Conservation (phyloP, 192 early-diverging fungal species). For the Coemansia brasiliensis region DNA sequence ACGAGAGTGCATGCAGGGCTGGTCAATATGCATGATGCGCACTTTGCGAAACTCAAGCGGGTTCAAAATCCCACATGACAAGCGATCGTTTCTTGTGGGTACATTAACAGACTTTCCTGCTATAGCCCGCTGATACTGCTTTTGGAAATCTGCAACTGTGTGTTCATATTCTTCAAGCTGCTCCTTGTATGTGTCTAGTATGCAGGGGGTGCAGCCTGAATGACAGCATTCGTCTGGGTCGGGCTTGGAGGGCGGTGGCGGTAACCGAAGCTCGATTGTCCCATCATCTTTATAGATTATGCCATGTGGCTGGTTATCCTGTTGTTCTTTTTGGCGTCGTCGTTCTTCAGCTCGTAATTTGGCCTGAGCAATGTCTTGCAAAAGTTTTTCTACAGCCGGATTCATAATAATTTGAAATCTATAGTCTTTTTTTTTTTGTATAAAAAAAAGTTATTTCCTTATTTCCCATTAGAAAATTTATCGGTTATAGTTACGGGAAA, state of each 20-base stretch:
- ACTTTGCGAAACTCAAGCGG: constrained; percentile 27
- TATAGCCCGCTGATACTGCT: constrained; percentile 20
- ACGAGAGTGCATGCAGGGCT: constrained; percentile 4
- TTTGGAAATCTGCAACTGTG: constrained; percentile 3
- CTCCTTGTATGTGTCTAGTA: constrained; percentile 44
- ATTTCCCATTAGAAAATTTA: neutral
- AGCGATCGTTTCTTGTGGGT: neutral
- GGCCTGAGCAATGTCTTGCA: constrained; percentile 34
- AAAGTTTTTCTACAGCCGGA: constrained; percentile 28
- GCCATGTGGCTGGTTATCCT: constrained; percentile 5
- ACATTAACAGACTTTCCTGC: constrained; percentile 3
- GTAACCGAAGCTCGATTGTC: constrained; percentile 20
- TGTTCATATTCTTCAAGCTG: constrained; percentile 11
- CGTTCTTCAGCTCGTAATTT: constrained; percentile 28
- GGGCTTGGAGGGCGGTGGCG: constrained; percentile 30
- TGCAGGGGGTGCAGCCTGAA: constrained; percentile 52
- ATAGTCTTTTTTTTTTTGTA: neutral
- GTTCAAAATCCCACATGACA: constrained; percentile 16
- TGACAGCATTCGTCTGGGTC: constrained; percentile 44
- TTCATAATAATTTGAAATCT: constrained; percentile 11
- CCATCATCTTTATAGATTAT: constrained; percentile 5
- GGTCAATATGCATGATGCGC: constrained; percentile 12
- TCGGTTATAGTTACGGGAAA: neutral
- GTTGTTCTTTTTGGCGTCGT: constrained; percentile 3
- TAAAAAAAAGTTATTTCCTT: neutral